Percentiles rank a stretch among this genome's conserved stretches.
These are phyloP conservation scores for Chrysochromulina tobinii DNA, from an alignment of 78 protist species.

Conservation along the genomic window DNA sequence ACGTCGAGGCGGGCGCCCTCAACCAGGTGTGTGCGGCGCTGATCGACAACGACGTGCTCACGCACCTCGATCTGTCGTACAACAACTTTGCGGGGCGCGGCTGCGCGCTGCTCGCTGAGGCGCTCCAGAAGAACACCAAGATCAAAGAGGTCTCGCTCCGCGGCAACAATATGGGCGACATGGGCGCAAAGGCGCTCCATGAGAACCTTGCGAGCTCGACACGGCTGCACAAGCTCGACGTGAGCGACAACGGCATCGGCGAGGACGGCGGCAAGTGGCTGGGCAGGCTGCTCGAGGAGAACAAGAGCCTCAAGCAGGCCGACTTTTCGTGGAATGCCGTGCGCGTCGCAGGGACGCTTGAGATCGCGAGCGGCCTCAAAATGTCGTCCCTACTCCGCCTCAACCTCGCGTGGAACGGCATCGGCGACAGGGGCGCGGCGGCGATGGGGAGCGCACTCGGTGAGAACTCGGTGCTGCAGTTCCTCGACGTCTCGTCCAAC, in stretches of 20 bases:
- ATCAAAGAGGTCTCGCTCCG: neutral
- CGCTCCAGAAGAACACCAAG: neutral
- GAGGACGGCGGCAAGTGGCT: neutral
- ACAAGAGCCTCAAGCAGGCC: neutral
- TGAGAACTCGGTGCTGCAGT: neutral
- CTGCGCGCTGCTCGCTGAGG: neutral
- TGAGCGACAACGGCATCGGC: neutral
- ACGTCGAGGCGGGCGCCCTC: neutral
- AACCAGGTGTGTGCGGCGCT: neutral
- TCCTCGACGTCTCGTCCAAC: neutral
- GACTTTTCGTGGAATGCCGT: neutral
- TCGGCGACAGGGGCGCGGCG: neutral
- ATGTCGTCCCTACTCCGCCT: neutral
- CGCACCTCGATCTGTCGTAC: neutral
- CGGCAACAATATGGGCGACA: neutral
- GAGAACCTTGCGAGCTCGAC: neutral
- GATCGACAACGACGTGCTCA: neutral
- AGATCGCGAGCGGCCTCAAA: neutral
- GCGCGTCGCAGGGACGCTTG: neutral
- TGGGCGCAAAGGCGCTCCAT: neutral
- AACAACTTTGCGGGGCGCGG: neutral
- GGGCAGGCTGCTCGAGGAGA: neutral
- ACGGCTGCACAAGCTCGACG: neutral
- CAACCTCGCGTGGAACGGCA: slow-evolving; percentile 6
- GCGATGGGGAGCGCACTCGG: neutral